phyloP scores from a whole-genome alignment of 192 early-diverging fungal genomes.

The Glomus cerebriforme region DNA sequence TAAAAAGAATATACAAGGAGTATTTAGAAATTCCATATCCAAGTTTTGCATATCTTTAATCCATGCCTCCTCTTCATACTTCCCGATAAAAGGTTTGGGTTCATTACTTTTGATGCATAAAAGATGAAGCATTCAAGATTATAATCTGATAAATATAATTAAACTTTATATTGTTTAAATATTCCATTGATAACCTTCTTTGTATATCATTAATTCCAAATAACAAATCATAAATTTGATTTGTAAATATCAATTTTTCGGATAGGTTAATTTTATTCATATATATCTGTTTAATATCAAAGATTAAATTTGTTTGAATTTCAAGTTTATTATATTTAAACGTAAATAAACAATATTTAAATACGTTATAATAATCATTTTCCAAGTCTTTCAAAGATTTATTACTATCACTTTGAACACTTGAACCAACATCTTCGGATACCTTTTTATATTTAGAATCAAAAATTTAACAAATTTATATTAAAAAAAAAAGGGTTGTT shows the following conservation, averaged over 20 bases:
- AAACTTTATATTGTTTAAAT: too few species aligned
- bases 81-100: not conserved
- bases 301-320: too few species aligned
- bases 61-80: not conserved
- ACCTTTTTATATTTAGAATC: not conserved
- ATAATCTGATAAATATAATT: too few species aligned
- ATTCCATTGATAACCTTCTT: too few species aligned
- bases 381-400: not conserved
- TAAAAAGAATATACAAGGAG: not conserved
- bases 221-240: not conserved
- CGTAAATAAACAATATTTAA: not conserved
- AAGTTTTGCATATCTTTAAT: not conserved
- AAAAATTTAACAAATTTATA: too few species aligned
- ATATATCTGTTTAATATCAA: not conserved
- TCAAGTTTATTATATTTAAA: not conserved
- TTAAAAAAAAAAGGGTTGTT: too few species aligned
- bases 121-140: not conserved
- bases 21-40: not conserved
- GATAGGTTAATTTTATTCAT: not conserved
- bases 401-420: not conserved
- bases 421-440: not conserved
- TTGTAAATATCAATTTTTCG: not conserved
- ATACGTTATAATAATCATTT: not conserved
- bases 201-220: not conserved
- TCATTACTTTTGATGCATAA: not conserved